These are phyloP conservation scores for Pulveroboletus sp. DNA, from an alignment of 768 basidiomycete species.

Conservation along the genomic window DNA sequence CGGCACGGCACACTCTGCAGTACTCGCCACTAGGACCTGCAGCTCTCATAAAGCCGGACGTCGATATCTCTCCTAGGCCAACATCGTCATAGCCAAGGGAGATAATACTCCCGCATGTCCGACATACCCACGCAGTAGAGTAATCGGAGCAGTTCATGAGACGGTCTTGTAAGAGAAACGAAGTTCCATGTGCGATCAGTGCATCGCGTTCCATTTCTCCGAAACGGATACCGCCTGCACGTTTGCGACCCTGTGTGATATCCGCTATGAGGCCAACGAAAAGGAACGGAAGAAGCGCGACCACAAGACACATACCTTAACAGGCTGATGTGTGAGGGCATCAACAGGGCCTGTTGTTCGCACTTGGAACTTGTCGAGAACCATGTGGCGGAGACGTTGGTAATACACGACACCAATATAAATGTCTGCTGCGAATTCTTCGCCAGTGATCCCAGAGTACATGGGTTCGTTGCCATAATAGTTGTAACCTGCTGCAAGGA, in stretches of 20 bases:
- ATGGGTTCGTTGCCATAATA: constrained; percentile 99
- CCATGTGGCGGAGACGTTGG: constrained; percentile 98
- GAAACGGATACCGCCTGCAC: constrained; percentile 97
- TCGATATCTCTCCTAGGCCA: constrained; percentile 60
- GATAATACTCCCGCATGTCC: constrained; percentile 92
- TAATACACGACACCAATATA: constrained; percentile 99
- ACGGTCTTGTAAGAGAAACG: constrained; percentile 96
- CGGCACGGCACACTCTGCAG: constrained; percentile 87
- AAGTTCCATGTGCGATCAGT: constrained; percentile 96
- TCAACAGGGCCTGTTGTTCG: constrained; percentile 98
- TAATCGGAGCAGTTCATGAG: constrained; percentile 99
- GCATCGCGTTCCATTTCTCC: constrained; percentile 99
- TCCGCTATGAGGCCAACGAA: constrained; percentile 4
- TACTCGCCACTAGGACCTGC: constrained; percentile 87
- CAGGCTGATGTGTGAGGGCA: constrained; percentile 92
- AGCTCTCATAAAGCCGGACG: constrained; percentile 49
- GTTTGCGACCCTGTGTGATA: constrained; percentile 82
- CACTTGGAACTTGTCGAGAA: constrained; percentile 99
- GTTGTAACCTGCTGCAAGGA: constrained; percentile 92
- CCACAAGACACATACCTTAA: constrained; percentile 65
- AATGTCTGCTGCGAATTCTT: constrained; percentile 98
- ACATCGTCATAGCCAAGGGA: constrained; percentile 95
- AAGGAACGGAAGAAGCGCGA: not conserved
- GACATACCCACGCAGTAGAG: constrained; percentile 98
- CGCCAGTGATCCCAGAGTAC: constrained; percentile 99